Evolutionary conservation across 164 flowering plant species (phyloP), one percentile per base, ranked within the genome.

Genomic region (Dillenia turbinata): DNA sequence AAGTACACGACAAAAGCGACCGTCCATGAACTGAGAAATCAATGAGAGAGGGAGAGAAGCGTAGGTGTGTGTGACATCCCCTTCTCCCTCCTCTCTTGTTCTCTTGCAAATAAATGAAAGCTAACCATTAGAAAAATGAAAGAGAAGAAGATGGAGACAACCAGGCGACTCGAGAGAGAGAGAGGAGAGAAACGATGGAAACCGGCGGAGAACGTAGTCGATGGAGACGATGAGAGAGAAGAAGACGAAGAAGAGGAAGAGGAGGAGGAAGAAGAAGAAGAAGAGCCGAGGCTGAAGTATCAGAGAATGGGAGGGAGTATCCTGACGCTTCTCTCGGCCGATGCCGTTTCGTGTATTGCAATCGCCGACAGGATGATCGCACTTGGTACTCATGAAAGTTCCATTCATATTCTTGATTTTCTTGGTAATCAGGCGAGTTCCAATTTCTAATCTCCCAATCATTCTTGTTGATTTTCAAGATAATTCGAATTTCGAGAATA

Each of bases 221-320:
- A 89, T 3, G 98, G 90, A 45, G 98, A 92, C 65, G 96, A 90
- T 55, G 98, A 88, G 67, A 68, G 90, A 55, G 86, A 68, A 47
- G 54, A 62, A 24, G 78, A 75, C 44, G 79, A n/a, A n/a, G n/a
- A n/a, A n/a, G n/a, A n/a, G n/a, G n/a, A n/a, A n/a, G n/a, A 76
- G 2, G 95, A 69, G 9, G 92, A 71, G 44, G 97, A 85, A 1
- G 98, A 85, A 24, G 97, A n/a, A n/a, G n/a, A n/a, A n/a, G n/a
- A 89, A 22, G 98, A 93, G 83, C 98, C 99, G 69, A 78, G 95
- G 77, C 84, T 94, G 44, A 94, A 94, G 87, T 94, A 94, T 66
- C 96, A 89, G 79, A 82, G 99, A 61, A 88, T 94, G 96, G 99
- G 99, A 56, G 97, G 96, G 12, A 94, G 90, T 64, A 73, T 94